Evolutionary conservation across 441 rosid species (phyloP), one percentile per base, ranked within the genome.

Genomic region (Populus hybrid): DNA sequence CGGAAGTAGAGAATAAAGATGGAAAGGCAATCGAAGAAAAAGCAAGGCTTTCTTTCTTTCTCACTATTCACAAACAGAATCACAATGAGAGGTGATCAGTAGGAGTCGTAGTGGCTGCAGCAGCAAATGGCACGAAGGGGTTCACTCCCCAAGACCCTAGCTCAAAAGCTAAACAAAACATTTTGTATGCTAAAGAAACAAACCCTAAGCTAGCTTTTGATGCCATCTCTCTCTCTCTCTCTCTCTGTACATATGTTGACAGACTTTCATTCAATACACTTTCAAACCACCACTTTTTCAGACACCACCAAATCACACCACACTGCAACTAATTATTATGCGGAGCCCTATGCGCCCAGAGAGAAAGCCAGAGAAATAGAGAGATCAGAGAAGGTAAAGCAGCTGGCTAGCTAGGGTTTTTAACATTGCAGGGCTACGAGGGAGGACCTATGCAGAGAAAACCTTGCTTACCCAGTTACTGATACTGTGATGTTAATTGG

Each of bases 201-300:
- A 82, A 79, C 85, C 79, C 80, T 69, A 83, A 71, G 75, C 81
- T 74, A 64, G 74, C 14, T 70, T 74, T 61, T 59, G 21, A 74
- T 73, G 36, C 53, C 74, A 21, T n/a, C n/a, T n/a, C n/a, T 33
- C 40, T 36, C 38, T 53, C 16, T 66, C 36, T 69, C 45, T 78
- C 80, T 74, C 70, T 74, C 64, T 36, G n/a, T 23, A 31, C 56
- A 81, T 83, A 78, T 75, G 79, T 74, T 68, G 90, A 87, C 89
- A 81, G 85, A 81, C 73, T 80, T 74, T 74, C 83, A 81, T 82
- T 89, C 84, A 85, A 86, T 79, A 72, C 83, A 80, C 81, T 79
- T 88, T 89, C 84, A 82, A 84, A 82, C 84, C 89, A 70, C 79
- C 86, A 85, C 90, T 85, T 89, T 88, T 83, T 81, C 90, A 84